Evolutionary conservation across 2,329 filamentous ascomycete genomes (phyloP).

Genomic region (Pseudogymnoascus sp.): DNA sequence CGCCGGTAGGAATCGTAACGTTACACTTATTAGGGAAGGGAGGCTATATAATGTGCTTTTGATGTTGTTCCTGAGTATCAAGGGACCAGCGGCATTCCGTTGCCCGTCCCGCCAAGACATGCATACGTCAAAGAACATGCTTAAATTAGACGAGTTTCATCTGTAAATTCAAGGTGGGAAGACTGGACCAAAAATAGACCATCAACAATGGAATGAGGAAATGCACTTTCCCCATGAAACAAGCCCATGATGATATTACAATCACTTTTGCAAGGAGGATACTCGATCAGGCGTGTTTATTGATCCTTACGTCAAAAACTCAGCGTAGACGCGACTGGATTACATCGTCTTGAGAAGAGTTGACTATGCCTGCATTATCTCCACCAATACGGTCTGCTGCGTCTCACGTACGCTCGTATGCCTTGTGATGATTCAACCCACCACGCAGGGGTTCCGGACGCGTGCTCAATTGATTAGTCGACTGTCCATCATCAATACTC

Average conservation of each 20-base stretch:
- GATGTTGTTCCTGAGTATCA: not conserved
- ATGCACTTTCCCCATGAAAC: not conserved
- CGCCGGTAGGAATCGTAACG: not conserved
- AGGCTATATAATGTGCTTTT: not conserved
- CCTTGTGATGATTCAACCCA: not conserved
- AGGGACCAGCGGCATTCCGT: not conserved
- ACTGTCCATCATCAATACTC: not conserved
- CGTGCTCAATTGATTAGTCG: not conserved
- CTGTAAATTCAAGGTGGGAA: not conserved
- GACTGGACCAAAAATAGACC: not conserved
- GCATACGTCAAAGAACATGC: constrained; percentile 1
- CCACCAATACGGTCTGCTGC: not conserved
- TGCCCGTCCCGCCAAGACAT: not conserved
- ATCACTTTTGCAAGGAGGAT: no score
- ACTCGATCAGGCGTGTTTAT: not conserved
- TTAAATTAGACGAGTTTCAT: not conserved
- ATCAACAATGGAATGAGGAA: not conserved
- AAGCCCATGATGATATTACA: not conserved
- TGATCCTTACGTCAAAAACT: not conserved
- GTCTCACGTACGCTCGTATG: not conserved
- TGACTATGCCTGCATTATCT: not conserved
- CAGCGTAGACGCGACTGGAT: not conserved
- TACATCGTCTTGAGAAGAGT: not conserved
- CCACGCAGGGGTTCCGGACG: not conserved
- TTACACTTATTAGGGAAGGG: not conserved